phyloP scores from a whole-genome alignment of 1,284 basidiomycete species.

The Fomitopsis pinicola region DNA sequence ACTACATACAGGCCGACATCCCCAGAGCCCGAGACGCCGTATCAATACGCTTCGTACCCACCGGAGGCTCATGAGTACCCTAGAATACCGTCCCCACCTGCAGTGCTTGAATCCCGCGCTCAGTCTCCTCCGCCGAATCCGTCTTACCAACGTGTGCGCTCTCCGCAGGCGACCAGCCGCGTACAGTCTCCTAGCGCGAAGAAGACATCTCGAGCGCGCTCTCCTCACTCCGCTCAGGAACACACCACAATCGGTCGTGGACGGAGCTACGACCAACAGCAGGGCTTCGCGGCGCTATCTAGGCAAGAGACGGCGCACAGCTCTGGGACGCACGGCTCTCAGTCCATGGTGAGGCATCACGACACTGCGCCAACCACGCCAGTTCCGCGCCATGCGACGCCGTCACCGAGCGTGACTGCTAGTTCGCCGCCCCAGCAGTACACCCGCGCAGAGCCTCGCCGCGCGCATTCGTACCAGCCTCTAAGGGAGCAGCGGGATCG shows the following conservation, averaged over 20 bases:
- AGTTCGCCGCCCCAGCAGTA: slow-evolving; percentile 6
- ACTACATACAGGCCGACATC: slow-evolving; percentile 15
- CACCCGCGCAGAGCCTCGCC: slow-evolving; percentile 1
- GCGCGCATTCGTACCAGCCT: slow-evolving; percentile 2
- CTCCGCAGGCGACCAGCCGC: slow-evolving; percentile 7
- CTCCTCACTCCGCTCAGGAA: slow-evolving; percentile 8
- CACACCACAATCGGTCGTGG: background rate
- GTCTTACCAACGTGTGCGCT: background rate
- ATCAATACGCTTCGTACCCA: background rate
- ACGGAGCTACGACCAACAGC: background rate
- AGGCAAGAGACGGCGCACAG: background rate
- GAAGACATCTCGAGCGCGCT: slow-evolving; percentile 4
- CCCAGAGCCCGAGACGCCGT: slow-evolving; percentile 3
- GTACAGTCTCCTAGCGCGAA: slow-evolving; percentile 8
- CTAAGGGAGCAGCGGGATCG: slow-evolving; percentile 4
- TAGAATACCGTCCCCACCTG: slow-evolving; percentile 5
- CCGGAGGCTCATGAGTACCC: background rate
- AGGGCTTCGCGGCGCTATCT: background rate
- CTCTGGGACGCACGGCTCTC: background rate
- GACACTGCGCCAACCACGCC: slow-evolving; percentile 15
- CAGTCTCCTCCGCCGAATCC: slow-evolving; percentile 5
- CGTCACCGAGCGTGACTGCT: slow-evolving; percentile 10
- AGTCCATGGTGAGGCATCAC: background rate
- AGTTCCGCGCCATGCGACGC: slow-evolving; percentile 3
- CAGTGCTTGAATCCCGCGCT: slow-evolving; percentile 2